Conservation (phyloP, 441 rosid genomes). For the Hypseocharis bilobata region DNA sequence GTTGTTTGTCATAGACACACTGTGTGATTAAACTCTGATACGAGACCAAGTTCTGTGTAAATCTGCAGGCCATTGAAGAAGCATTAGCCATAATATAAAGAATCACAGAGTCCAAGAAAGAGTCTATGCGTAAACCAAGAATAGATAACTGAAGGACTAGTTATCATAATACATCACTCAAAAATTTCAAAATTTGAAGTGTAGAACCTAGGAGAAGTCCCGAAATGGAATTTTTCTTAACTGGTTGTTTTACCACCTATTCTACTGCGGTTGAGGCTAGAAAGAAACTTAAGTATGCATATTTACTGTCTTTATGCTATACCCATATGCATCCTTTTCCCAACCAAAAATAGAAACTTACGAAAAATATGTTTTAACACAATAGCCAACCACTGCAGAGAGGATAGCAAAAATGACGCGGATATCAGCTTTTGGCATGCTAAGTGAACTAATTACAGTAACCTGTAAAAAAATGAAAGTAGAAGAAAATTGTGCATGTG, state of each 20-base stretch:
- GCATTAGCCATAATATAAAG: conserved; percentile 9
- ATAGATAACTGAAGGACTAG: neutral
- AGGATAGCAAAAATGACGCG: conserved; percentile 80
- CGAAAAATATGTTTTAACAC: conserved; percentile 98
- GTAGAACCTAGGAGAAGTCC: neutral
- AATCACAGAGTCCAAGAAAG: conserved; percentile 5
- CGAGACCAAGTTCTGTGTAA: conserved; percentile 62
- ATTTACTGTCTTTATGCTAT: neutral
- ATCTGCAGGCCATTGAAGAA: conserved; percentile 41
- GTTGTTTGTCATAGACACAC: conserved; percentile 84
- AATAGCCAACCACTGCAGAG: conserved; percentile 86
- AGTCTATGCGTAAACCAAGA: neutral
- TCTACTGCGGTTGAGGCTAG: neutral
- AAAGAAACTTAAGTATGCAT: neutral
- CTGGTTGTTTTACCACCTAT: neutral
- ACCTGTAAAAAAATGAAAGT: conserved; percentile 39
- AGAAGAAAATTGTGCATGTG: conserved; percentile 4
- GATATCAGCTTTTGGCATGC: conserved; percentile 73
- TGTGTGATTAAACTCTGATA: conserved; percentile 85
- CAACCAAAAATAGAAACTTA: conserved; percentile 34
- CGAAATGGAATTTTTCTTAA: neutral
- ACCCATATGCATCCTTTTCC: neutral
- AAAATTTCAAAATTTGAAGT: no score
- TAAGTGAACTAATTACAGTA: conserved; percentile 66
- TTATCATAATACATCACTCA: no score